Conservation (phyloP, 2,329 filamentous ascomycete species). For the Aspergillus phoenicis region DNA sequence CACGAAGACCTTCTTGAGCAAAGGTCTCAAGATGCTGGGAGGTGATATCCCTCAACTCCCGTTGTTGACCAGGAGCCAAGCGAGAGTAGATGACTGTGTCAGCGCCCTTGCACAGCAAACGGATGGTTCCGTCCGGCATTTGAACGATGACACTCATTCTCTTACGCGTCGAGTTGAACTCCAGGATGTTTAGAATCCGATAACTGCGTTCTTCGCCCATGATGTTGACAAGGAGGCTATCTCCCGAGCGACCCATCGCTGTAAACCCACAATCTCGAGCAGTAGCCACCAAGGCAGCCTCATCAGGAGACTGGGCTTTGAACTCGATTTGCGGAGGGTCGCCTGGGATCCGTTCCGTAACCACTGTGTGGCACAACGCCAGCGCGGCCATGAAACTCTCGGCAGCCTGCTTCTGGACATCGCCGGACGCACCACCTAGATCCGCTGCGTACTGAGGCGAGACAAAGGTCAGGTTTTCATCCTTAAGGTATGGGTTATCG, state of each 20-base stretch:
- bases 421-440: conserved; percentile 2
- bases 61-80: conserved; percentile 8
- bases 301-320: conserved; percentile 6
- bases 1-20: conserved; percentile 8
- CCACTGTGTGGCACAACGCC: conserved; percentile 8
- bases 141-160: conserved; percentile 8
- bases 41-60: background rate
- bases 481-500: conserved; percentile 8
- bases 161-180: conserved; percentile 10
- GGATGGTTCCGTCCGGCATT: conserved; percentile 9
- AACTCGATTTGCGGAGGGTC: conserved; percentile 10
- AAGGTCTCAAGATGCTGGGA: conserved; percentile 4
- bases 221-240: conserved; percentile 3
- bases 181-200: conserved; percentile 4
- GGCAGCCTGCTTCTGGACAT: conserved; percentile 2
- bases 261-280: conserved; percentile 9
- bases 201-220: conserved; percentile 8
- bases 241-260: conserved; percentile 1
- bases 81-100: conserved; percentile 7
- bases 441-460: conserved; percentile 3
- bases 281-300: conserved; percentile 8
- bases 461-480: conserved; percentile 6
- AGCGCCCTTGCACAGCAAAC: conserved; percentile 6
- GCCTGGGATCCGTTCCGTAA: conserved; percentile 5
- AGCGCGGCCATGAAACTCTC: conserved; percentile 1